Evolutionary conservation across 495 filamentous ascomycete genomes (phyloP).

Genomic region (Cudoniella acicularis): DNA sequence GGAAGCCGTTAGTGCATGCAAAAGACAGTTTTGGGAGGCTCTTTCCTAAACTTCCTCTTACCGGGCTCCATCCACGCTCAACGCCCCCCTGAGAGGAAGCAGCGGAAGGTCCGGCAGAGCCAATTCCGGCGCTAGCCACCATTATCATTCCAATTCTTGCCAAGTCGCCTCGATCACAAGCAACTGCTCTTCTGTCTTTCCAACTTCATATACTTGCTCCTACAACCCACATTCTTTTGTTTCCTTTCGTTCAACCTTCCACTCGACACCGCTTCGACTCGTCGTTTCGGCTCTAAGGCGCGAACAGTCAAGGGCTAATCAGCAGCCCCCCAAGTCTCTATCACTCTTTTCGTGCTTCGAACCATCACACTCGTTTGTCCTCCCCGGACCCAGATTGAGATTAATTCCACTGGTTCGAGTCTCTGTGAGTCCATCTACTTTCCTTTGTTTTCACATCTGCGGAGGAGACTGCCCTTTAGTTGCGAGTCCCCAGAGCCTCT

Average conservation of each 20-base stretch:
- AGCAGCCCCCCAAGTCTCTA: background rate
- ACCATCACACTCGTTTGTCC: conserved; percentile 1
- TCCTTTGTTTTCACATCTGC: no score
- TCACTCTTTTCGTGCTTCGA: background rate
- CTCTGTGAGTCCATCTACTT: background rate
- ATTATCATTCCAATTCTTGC: background rate
- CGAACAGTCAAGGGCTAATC: background rate
- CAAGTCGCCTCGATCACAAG: no score
- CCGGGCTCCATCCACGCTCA: no score
- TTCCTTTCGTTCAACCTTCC: background rate
- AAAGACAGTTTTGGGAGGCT: background rate
- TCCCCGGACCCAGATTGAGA: no score
- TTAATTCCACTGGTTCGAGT: no score
- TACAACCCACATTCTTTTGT: background rate
- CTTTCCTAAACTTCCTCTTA: background rate
- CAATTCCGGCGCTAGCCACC: background rate
- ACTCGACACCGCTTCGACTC: conserved; percentile 4
- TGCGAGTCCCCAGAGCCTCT: background rate
- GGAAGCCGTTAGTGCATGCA: background rate
- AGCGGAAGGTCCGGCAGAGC: background rate
- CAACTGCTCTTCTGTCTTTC: background rate
- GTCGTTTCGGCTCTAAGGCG: conserved; percentile 1
- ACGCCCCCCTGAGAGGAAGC: no score
- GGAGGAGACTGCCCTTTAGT: no score
- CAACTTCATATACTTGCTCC: conserved; percentile 5